Conservation (phyloP, 2,329 filamentous ascomycete species). For the Fonsecaea nubica region DNA sequence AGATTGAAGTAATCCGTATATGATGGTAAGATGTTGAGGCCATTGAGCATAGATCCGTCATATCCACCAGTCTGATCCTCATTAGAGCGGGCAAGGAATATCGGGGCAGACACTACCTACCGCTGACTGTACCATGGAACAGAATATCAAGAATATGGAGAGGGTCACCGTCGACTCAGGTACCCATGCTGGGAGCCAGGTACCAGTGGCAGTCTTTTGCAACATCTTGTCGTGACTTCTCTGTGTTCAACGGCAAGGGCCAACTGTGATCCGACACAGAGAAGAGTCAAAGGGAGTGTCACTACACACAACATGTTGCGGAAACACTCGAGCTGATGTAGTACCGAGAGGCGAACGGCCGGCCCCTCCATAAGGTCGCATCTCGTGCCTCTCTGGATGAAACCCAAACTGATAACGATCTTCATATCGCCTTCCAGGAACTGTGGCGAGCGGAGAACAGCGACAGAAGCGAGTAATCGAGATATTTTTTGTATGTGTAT, state of each 20-base stretch:
- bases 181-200: constrained; percentile 57
- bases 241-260: not conserved
- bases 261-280: not conserved
- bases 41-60: constrained; percentile 25
- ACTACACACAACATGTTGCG: not conserved
- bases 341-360: not conserved
- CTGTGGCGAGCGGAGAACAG: constrained; percentile 10
- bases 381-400: constrained; percentile 1
- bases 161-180: constrained; percentile 52
- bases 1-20: constrained; percentile 37
- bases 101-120: constrained; percentile 39
- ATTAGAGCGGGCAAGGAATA: not conserved
- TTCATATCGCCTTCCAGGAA: not conserved
- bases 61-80: constrained; percentile 7
- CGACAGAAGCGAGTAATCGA: constrained; percentile 4
- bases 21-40: constrained; percentile 33
- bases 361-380: constrained; percentile 12
- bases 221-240: constrained; percentile 43
- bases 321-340: not conserved
- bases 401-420: constrained; percentile 7
- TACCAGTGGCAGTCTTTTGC: constrained; percentile 49
- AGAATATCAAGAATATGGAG: constrained; percentile 52
- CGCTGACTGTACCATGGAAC: constrained; percentile 55
- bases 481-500: not conserved
- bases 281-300: not conserved